A percentile compares a stretch with the other conserved stretches of the same genome.
Conservation (phyloP, 441 rosid genomes). For the Erodium texanum region DNA sequence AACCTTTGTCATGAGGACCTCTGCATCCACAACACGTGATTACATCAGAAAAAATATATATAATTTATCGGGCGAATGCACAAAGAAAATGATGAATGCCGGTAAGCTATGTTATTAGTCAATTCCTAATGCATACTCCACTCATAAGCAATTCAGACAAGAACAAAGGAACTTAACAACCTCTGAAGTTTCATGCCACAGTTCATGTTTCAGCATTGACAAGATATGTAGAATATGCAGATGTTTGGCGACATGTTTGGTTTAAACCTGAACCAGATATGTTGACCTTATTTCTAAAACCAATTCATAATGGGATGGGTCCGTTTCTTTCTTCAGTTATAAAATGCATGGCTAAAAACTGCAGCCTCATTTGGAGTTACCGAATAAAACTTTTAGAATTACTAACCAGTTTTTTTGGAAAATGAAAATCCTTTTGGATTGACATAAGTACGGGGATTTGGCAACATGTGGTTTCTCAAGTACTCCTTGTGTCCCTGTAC, state of each 20-base stretch:
- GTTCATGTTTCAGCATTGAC: not conserved
- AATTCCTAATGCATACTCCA: not conserved
- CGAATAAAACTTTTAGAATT: not conserved
- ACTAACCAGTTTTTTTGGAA: conserved; percentile 64
- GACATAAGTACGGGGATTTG: conserved; percentile 84
- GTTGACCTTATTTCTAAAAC: not conserved
- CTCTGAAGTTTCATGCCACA: not conserved
- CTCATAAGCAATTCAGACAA: not conserved
- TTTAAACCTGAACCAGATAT: not conserved
- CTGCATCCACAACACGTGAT: conserved; percentile 26
- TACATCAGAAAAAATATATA: not conserved
- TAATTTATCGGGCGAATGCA: too few species aligned
- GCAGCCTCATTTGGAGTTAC: not conserved
- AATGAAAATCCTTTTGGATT: conserved; percentile 58
- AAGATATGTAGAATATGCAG: not conserved
- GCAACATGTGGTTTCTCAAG: conserved; percentile 76
- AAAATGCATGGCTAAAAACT: too few species aligned
- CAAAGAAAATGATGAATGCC: not conserved
- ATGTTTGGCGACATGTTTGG: not conserved
- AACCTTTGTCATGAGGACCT: conserved; percentile 70
- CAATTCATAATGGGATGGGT: not conserved
- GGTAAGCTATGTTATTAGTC: not conserved
- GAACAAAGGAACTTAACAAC: not conserved
- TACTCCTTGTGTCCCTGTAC: conserved; percentile 80
- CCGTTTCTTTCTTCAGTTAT: not conserved